Evolutionary conservation across 768 basidiomycete species (phyloP).

Genomic region (Tricholoma furcatifolium): DNA sequence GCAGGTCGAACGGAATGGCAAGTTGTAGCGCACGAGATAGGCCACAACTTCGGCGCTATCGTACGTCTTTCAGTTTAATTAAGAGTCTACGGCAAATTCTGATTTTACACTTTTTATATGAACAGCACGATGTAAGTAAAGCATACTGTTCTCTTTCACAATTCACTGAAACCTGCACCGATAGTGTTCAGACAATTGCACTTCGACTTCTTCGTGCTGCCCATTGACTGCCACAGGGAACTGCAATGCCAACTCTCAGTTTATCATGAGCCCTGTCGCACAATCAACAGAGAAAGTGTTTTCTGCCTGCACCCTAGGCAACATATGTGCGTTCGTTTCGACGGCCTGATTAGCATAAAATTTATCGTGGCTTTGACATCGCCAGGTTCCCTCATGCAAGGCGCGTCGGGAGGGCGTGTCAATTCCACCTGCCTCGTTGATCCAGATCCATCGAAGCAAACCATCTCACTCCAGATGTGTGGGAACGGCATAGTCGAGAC

Average conservation of each 20-base stretch:
- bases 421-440: slow-evolving; percentile 70
- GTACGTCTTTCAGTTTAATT: slow-evolving; percentile 40
- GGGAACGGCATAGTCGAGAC: slow-evolving; percentile 81
- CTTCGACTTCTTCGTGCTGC: slow-evolving; percentile 59
- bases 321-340: slow-evolving; percentile 61
- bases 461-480: slow-evolving; percentile 70
- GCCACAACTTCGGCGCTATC: slow-evolving; percentile 89
- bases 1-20: slow-evolving; percentile 79
- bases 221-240: slow-evolving; percentile 50
- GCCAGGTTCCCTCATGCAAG: slow-evolving; percentile 63
- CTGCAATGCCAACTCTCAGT: slow-evolving; percentile 67
- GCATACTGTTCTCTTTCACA: slow-evolving; percentile 2
- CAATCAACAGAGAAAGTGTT: slow-evolving; percentile 64
- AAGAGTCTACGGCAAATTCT: not conserved
- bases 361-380: not conserved
- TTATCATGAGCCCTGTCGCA: slow-evolving; percentile 85
- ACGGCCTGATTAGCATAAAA: not conserved
- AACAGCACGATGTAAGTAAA: slow-evolving; percentile 55
- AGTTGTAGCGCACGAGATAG: slow-evolving; percentile 80
- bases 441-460: slow-evolving; percentile 43
- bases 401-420: slow-evolving; percentile 38
- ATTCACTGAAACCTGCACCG: slow-evolving; percentile 6
- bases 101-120: slow-evolving; percentile 14
- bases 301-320: slow-evolving; percentile 79
- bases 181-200: slow-evolving; percentile 69